Evolutionary conservation across 2,329 filamentous ascomycete species (phyloP), one percentile per base, ranked within the genome.

Genomic region (Microcyclospora pomicola): DNA sequence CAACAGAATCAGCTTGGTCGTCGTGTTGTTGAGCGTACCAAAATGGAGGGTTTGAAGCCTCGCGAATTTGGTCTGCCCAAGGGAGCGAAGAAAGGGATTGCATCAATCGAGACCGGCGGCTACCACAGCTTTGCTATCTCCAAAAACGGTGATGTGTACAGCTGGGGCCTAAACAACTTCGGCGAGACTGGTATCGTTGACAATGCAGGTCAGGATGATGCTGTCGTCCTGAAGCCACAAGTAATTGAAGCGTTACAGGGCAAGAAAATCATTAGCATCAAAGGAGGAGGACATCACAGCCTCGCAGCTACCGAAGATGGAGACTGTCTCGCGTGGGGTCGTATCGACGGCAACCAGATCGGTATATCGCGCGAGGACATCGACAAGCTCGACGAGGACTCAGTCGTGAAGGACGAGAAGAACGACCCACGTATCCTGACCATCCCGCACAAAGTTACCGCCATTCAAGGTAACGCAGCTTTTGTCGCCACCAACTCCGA

Each of bases 101-200:
- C 67, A 36, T 72, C 63, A 60, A 70, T 81, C 41, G 71, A 72
- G 15, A 77, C 76, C 39, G 85, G 85, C 33, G 74, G 78, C 10
- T 87, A 87, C 61, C 83, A 92, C 64, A 81, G 77, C 49, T 88
- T 93, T 50, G 80, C 80, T 36, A 71, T 85, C 36, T 72, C 72
- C 50, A 72, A 75, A 43, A 71, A 77, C 28, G 77, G 77, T 28
- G 68, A 72, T 19, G 79, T 88, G 27, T 88, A 77, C 61, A 73
- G 77, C 1, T 93, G 85, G 84, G 85, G 86, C 16, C 66, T 87
- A 19, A 93, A 93, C 69, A 86, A 82, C 61, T 92, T 82, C 59
- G 82, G 80, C 43, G 78, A 92, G 64, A 82, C 82, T 10, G 84
- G 80, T 30, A 68, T 79, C 40, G 13, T 40, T 15, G 69, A 73